A percentile compares a stretch with the other conserved stretches of the same genome.
phyloP scores from a whole-genome alignment of 306 rosid genomes.

The Inga oerstediana region DNA sequence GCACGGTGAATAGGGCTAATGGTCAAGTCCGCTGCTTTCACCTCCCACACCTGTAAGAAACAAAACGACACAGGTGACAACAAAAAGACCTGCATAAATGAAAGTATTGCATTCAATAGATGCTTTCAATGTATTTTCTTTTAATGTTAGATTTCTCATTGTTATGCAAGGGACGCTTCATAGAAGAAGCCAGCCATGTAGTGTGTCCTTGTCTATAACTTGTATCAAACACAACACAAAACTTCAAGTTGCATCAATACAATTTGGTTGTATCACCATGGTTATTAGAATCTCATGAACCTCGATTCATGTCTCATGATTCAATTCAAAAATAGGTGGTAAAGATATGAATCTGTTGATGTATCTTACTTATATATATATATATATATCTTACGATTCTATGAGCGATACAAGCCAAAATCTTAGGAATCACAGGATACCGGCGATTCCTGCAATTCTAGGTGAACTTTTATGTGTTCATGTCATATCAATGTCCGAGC shows the following conservation, averaged over 20 bases:
- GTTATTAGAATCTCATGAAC: too few relatives aligned
- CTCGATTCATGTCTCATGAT: too few relatives aligned
- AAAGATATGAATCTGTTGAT: too few relatives aligned
- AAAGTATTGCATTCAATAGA: too few relatives aligned
- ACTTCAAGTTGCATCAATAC: not conserved
- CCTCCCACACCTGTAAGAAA: constrained; percentile 87
- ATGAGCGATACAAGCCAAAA: too few relatives aligned
- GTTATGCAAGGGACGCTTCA: not conserved
- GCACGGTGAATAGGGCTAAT: constrained; percentile 75
- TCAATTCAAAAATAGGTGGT: too few relatives aligned
- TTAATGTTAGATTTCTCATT: not conserved
- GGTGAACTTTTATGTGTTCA: not conserved
- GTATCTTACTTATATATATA: too few relatives aligned
- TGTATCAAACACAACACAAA: not conserved
- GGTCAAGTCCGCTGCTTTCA: constrained; percentile 58
- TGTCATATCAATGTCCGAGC: not conserved
- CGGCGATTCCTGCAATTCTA: too few relatives aligned
- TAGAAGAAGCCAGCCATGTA: not conserved
- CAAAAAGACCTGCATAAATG: too few relatives aligned
- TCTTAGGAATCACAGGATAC: too few relatives aligned
- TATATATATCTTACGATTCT: too few relatives aligned
- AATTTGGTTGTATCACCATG: not conserved
- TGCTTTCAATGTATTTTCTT: too few relatives aligned
- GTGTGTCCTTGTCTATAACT: not conserved
- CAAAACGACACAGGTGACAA: not conserved